Conservation (phyloP, 495 filamentous ascomycete species). For the Aspergillus conjunctus region DNA sequence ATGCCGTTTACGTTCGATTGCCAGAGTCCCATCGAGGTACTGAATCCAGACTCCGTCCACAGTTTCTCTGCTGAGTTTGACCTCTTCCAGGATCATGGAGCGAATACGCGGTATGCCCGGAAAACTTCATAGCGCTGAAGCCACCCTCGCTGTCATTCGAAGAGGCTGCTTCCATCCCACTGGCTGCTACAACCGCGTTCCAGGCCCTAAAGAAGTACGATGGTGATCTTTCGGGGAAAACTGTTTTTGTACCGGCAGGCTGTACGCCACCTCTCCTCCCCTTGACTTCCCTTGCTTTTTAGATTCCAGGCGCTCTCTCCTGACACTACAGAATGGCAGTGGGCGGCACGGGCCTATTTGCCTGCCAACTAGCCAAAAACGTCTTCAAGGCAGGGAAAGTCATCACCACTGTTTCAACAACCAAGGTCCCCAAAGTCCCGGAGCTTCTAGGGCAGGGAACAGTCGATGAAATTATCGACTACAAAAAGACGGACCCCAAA, state of each 20-base stretch:
- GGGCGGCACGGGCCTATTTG: conserved; percentile 52
- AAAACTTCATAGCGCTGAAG: conserved; percentile 42
- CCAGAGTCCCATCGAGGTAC: conserved; percentile 33
- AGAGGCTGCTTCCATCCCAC: conserved; percentile 45
- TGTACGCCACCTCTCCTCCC: conserved; percentile 26
- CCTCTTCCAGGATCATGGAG: conserved; percentile 30
- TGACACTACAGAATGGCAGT: conserved; percentile 26
- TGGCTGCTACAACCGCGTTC: conserved; percentile 43
- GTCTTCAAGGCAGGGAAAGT: conserved; percentile 52
- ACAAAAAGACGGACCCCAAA: conserved; percentile 46
- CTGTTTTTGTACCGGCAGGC: conserved; percentile 55
- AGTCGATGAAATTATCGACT: conserved; percentile 50
- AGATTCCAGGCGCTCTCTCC: too few relatives aligned
- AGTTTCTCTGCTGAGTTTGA: not conserved
- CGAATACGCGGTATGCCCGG: conserved; percentile 44
- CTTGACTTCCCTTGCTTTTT: not conserved
- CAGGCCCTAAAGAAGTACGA: conserved; percentile 47
- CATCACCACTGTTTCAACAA: conserved; percentile 55
- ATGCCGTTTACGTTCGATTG: conserved; percentile 51
- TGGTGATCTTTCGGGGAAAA: conserved; percentile 51
- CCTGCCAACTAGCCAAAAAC: conserved; percentile 56
- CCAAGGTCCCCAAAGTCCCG: conserved; percentile 51
- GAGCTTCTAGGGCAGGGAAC: conserved; percentile 38
- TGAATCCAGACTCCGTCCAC: not conserved
- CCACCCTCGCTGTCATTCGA: conserved; percentile 40